Base-by-base conservation (phyloP, 2,329 filamentous ascomycete genomes). In the Botryotinia convoluta region DNA sequence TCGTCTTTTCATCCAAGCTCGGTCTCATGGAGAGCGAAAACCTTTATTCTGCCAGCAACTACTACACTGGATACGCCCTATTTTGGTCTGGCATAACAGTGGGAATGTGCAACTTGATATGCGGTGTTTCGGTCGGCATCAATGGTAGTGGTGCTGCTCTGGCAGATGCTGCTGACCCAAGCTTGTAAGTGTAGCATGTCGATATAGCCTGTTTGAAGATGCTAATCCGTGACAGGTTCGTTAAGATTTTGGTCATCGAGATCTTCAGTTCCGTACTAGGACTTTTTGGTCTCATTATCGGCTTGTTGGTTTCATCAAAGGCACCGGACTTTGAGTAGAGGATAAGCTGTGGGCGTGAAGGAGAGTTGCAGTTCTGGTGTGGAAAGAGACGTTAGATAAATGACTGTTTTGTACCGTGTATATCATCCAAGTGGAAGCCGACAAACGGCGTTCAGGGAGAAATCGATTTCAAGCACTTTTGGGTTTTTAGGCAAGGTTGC, bases 201-300 rank as follows among this genome's bases (percentile, higher is more conserved):
- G 37, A 61, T 51, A 5, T 22, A 37, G 26, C 8, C 8, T 54
- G 10, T 20, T n/a, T 16, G 20, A 65, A 64, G 20, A 57, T 71
- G 42, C 74, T 80, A 75, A 80, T 74, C 45, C 69, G 29, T 29
- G 29, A 3, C 76, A 97, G 95, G 72, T 99, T 99, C 84, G 95
- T 99, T 84, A 98, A 97, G 86, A 97, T 99, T 78, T 90, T 99
- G 70, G 95, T 99, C 78, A 97, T 99, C 80, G 97, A 99, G 84
- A 99, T 99, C 82, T 99, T 99, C 87, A 98, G 95, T 82, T 98
- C 95, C 59, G 95, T 99, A 67, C 88, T 99, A 18, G 96, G 97
- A 76, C 90, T 99, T 5, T 99, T 99, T 81, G 97, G 96, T 74
- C 88, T 99, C 76, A 99, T 99, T 81, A 91, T 99, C 78, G 96